Base-by-base conservation (phyloP, 2,329 filamentous ascomycete species). In the Gaeumannomyces tritici region DNA sequence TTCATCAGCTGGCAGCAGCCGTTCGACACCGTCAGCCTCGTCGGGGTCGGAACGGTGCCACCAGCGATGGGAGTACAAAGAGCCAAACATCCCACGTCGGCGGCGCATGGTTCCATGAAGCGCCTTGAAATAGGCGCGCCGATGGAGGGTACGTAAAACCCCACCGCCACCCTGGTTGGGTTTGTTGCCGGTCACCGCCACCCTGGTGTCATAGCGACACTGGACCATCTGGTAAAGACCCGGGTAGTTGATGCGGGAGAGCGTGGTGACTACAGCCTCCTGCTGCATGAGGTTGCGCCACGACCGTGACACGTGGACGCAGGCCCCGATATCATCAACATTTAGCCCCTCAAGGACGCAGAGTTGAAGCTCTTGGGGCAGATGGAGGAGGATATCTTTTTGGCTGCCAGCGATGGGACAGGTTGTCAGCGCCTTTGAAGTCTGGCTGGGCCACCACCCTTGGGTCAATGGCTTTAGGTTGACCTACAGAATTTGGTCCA, bases 321-420 rank as follows among this genome's bases (percentile, higher is more conserved):
- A 66, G 58, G 42, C 28, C 28, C 66, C 65, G 18, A 69, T 26
- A 35, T 68, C 66, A 3, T 47, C 57, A 7, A 63, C 61, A 4
- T 62, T 63, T 21, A 69, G 63, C 3, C 51, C 58, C 35, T 62
- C 27, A 13, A 62, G 59, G 5, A 68, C 60, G 6, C 62, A 57
- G 15, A 68, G 51, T 62, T 63, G 65, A 58, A 69, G 64, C 62
- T 69, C 67, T 4, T 60, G 31, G 13, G 67, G 66, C 47, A 69
- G 62, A 0, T 62, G 62, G 7, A 31, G 58, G 29, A 66, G 59
- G 15, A 68, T 35, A 51, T 68, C 66, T 24, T 62, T 64, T 15
- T 64, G 62, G 55, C 66, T 51, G 21, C 56, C 35, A 29, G 8
- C 11, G 11, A 29, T 18, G 9, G 11, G 24, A 28, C 1, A 21